Evolutionary conservation across 176 grass and related monocot species (phyloP).

Genomic region (Carex littledalei): DNA sequence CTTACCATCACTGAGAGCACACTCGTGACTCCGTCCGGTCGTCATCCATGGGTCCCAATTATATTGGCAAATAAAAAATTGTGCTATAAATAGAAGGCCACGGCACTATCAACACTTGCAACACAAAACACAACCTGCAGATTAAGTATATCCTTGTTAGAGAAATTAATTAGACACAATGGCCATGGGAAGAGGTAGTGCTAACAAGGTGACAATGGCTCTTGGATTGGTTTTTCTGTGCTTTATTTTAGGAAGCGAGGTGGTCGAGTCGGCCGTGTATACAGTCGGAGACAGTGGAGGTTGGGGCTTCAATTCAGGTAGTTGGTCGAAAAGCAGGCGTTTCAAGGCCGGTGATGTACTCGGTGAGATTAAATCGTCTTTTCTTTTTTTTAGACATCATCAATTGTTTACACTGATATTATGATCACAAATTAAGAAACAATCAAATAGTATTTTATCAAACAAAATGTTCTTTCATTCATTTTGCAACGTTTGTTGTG

Average conservation of each 20-base stretch:
- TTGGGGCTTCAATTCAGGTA: conserved; percentile 50
- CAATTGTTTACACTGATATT: neutral
- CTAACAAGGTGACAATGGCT: conserved; percentile 22
- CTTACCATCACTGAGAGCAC: neutral
- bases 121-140: neutral
- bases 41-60: neutral
- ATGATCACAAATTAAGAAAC: neutral
- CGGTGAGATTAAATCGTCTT: conserved; percentile 22
- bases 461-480: neutral
- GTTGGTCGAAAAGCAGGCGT: conserved; percentile 42
- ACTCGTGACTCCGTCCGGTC: conserved; percentile 6
- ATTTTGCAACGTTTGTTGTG: neutral
- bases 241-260: conserved; percentile 31
- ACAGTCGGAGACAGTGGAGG: conserved; percentile 35
- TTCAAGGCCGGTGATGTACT: conserved; percentile 65
- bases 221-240: conserved; percentile 31
- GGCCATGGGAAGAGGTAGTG: conserved; percentile 72
- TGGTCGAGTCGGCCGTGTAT: conserved; percentile 36
- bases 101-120: neutral
- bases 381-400: neutral
- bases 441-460: neutral
- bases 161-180: neutral
- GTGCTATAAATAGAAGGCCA: conserved; percentile 1
- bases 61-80: neutral
- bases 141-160: neutral